Evolutionary conservation across 2,329 filamentous ascomycete species (phyloP).

Genomic region (Truncatella angustata): DNA sequence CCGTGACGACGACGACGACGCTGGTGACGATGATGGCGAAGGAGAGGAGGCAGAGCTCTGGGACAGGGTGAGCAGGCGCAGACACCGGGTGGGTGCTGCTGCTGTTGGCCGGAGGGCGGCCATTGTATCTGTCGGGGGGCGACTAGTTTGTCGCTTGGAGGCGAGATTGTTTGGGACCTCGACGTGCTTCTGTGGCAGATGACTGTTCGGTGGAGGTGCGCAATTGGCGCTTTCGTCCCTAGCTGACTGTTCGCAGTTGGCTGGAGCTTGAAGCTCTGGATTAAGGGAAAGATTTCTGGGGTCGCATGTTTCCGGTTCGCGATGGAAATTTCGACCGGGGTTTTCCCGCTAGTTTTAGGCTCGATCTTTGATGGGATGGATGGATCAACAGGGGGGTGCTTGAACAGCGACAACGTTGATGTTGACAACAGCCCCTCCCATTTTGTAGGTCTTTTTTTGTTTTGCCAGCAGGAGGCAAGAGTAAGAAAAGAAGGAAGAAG

Average conservation of each 20-base stretch:
- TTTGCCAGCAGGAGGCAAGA: too few species aligned
- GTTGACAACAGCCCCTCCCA: too few species aligned
- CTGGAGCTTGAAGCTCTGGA: not conserved
- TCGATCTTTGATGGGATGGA: not conserved
- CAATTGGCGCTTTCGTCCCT: not conserved
- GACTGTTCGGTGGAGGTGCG: not conserved
- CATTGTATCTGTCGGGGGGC: too few species aligned
- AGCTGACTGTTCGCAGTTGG: not conserved
- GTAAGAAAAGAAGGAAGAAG: too few species aligned
- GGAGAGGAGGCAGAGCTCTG: too few species aligned
- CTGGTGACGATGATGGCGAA: not conserved
- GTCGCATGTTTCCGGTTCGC: not conserved
- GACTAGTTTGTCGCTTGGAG: too few species aligned
- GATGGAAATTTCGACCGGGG: slow-evolving; percentile 7
- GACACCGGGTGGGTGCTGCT: slow-evolving; percentile 1
- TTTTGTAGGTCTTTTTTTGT: too few species aligned
- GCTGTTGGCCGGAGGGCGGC: not conserved
- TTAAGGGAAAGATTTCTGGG: slow-evolving; percentile 4
- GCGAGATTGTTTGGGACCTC: not conserved
- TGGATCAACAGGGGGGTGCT: not conserved
- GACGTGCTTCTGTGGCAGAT: not conserved
- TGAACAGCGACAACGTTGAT: too few species aligned
- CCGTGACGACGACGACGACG: slow-evolving; percentile 11
- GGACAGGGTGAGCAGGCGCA: slow-evolving; percentile 7
- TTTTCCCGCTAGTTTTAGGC: slow-evolving; percentile 7